Evolutionary conservation across 495 filamentous ascomycete species (phyloP).

Genomic region (Apiosordaria backusii): DNA sequence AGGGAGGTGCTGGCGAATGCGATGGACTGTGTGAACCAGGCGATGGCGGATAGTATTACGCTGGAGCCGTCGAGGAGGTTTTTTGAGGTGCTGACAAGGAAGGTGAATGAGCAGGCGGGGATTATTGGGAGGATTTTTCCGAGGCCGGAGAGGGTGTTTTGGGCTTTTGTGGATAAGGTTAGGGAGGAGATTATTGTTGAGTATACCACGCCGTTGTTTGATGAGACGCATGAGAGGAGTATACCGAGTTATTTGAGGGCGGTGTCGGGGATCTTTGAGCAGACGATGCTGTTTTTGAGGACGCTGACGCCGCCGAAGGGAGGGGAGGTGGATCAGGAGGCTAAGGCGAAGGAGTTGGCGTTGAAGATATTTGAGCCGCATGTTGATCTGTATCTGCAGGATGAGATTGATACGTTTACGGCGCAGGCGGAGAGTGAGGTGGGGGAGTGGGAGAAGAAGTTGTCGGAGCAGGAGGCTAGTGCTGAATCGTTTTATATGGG

Average conservation of each 20-base stretch:
- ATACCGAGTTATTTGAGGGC: constrained; percentile 80
- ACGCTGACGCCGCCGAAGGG: constrained; percentile 56
- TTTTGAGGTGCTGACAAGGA: constrained; percentile 66
- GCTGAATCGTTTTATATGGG: constrained; percentile 94
- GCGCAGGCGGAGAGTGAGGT: constrained; percentile 72
- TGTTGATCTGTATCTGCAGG: constrained; percentile 86
- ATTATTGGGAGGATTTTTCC: constrained; percentile 87
- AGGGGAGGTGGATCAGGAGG: constrained; percentile 27
- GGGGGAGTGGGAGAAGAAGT: constrained; percentile 80
- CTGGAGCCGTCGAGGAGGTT: constrained; percentile 76
- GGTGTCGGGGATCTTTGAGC: constrained; percentile 81
- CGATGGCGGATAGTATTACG: constrained; percentile 57
- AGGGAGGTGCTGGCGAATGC: constrained; percentile 70
- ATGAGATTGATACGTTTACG: constrained; percentile 85
- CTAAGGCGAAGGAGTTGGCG: constrained; percentile 58
- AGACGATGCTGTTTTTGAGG: constrained; percentile 71
- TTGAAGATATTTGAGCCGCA: constrained; percentile 81
- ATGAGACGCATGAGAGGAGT: constrained; percentile 77
- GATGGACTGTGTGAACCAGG: constrained; percentile 75
- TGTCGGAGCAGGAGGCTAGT: constrained; percentile 84
- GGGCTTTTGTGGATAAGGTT: constrained; percentile 75
- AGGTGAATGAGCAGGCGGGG: constrained; percentile 78
- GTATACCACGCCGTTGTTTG: constrained; percentile 81
- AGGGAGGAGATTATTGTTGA: constrained; percentile 81
- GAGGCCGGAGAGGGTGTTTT: constrained; percentile 63